A percentile compares a stretch with the other conserved stretches of the same genome.
phyloP scores from a whole-genome alignment of 176 grass and related monocot genomes.

The Musa schizocarpa region DNA sequence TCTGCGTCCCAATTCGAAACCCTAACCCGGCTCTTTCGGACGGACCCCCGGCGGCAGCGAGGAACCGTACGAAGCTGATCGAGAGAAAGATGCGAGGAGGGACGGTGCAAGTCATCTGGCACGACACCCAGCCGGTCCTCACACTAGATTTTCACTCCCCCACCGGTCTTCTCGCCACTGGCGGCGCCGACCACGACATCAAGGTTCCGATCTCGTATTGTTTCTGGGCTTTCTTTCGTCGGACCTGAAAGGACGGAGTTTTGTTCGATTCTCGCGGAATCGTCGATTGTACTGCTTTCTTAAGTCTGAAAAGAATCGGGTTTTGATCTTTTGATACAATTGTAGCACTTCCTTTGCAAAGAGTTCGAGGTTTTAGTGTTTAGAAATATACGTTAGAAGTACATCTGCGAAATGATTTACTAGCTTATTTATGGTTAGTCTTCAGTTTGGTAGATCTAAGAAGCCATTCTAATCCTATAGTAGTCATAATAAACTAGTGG shows the following conservation, averaged over 20 bases:
- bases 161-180: conserved; percentile 75
- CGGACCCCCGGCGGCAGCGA: not conserved
- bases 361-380: no score
- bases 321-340: not conserved
- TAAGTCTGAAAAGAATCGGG: no score
- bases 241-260: not conserved
- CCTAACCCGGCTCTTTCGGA: no score
- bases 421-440: no score
- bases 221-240: not conserved
- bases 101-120: conserved; percentile 98
- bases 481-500: no score
- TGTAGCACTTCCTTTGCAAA: no score
- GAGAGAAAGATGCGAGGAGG: conserved; percentile 66
- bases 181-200: conserved; percentile 85
- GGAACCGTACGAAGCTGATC: not conserved
- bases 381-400: no score
- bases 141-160: conserved; percentile 93
- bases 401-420: no score
- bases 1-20: no score
- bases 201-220: conserved; percentile 36
- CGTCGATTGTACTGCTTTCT: not conserved
- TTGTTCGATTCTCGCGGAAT: not conserved
- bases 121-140: conserved; percentile 87
- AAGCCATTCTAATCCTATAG: no score
- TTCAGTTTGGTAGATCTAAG: no score